Evolutionary conservation across 2,329 filamentous ascomycete species (phyloP).

Genomic region (Thelonectria discophora): DNA sequence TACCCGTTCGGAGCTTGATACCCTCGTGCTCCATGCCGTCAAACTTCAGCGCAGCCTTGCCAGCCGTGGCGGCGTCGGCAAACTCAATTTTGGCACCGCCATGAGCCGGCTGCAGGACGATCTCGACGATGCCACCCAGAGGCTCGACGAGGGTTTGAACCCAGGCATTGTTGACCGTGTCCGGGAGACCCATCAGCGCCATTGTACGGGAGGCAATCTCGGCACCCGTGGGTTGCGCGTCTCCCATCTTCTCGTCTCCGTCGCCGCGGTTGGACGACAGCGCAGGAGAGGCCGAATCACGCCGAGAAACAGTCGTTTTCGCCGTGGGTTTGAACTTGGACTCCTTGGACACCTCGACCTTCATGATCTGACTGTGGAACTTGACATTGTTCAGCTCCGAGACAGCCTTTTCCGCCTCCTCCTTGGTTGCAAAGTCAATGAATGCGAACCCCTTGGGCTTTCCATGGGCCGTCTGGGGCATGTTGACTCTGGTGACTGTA

Average conservation of each 20-base stretch:
- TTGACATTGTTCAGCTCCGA: slow-evolving; percentile 75
- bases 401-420: slow-evolving; percentile 72
- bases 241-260: slow-evolving; percentile 53
- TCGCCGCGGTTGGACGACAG: slow-evolving; percentile 46
- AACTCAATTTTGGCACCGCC: slow-evolving; percentile 90
- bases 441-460: slow-evolving; percentile 82
- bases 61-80: slow-evolving; percentile 72
- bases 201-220: slow-evolving; percentile 75
- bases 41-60: slow-evolving; percentile 72
- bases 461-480: slow-evolving; percentile 74
- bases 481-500: slow-evolving; percentile 74
- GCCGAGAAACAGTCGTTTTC: slow-evolving; percentile 50
- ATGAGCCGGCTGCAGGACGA: slow-evolving; percentile 82
- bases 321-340: slow-evolving; percentile 66
- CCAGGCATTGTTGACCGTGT: slow-evolving; percentile 90
- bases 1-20: slow-evolving; percentile 63
- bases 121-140: slow-evolving; percentile 75
- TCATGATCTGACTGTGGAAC: slow-evolving; percentile 72
- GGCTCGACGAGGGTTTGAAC: slow-evolving; percentile 77
- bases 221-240: slow-evolving; percentile 51
- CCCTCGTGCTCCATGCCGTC: slow-evolving; percentile 65
- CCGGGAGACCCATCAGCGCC: slow-evolving; percentile 84
- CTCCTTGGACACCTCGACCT: slow-evolving; percentile 68
- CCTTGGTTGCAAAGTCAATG: slow-evolving; percentile 76
- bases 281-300: slow-evolving; percentile 47